Evolutionary conservation across 2,329 filamentous ascomycete genomes (phyloP).

Genomic region (Fusarium irregulare): DNA sequence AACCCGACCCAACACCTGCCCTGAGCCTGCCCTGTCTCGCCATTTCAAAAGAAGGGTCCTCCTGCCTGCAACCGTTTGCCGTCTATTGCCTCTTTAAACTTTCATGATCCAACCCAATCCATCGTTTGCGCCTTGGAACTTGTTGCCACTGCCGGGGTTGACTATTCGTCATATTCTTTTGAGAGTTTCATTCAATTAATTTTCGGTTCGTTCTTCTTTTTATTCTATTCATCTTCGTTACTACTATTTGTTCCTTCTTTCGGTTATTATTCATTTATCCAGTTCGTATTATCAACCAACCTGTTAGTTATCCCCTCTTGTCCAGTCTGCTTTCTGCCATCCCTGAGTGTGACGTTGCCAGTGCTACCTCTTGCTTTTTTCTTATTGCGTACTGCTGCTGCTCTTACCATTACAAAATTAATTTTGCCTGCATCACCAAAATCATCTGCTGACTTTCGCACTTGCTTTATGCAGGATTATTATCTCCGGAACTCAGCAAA

Average conservation of each 20-base stretch:
- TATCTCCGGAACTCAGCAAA: conserved; percentile 12
- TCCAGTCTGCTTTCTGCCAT: conserved; percentile 2
- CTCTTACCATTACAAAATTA: conserved; percentile 3
- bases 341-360: conserved; percentile 33
- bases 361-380: conserved; percentile 16
- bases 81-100: conserved; percentile 28
- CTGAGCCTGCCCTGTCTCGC: conserved; percentile 22
- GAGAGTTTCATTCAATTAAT: conserved; percentile 11
- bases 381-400: conserved; percentile 12
- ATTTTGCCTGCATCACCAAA: conserved; percentile 10
- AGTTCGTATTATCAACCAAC: conserved; percentile 1
- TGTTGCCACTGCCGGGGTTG: conserved; percentile 36
- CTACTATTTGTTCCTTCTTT: conserved; percentile 2
- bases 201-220: conserved; percentile 13
- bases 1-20: conserved; percentile 19
- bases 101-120: conserved; percentile 12
- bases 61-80: conserved; percentile 36
- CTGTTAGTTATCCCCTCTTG: conserved; percentile 20
- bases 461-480: conserved; percentile 16
- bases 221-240: conserved; percentile 3
- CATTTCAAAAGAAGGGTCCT: conserved; percentile 30
- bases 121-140: conserved; percentile 37
- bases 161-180: conserved; percentile 32
- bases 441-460: conserved; percentile 17
- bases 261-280: background rate